Base-by-base conservation (phyloP, 495 filamentous ascomycete genomes). In the Neurospora sp. region DNA sequence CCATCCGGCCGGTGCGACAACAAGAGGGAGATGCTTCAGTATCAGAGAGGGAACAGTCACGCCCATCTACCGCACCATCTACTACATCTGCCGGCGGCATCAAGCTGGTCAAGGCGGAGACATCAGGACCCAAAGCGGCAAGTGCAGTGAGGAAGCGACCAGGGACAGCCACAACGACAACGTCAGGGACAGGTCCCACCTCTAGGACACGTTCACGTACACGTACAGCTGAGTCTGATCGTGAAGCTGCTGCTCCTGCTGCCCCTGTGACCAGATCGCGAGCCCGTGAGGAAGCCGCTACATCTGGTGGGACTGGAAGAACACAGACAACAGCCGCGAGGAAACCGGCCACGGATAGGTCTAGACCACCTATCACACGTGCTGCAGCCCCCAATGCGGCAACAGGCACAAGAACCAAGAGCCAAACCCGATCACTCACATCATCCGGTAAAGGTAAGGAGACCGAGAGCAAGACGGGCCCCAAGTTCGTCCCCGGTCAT, bases 1-100 rank as follows among this genome's bases (percentile, higher is more conserved):
- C 76, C 14, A 27, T 74, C 4, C 74, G 71, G 1, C 71, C 74
- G 6, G 75, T 77, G 0, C 80, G 76, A 44, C 74, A 74, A 41
- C 71, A 78, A 40, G 77, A 73, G 4, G 59, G 74, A 3, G 65
- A 72, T 3, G 35, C 74, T 1, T n/a, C 69, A 22, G 20, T 42
- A 0, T 20, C 70, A 0, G 44, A 68, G 4, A 59, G 31, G 70
- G 39, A 70, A 47, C 27, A 65, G 42, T 31, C 39, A 44, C 16
- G 53, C 41, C 6, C 73, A 65, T 18, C 70, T 68, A 44, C 68
- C 53, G 14, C 71, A 38, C 70, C 31, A 39, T 53, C 74, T 53
- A 45, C 70, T 8, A 72, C 73, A n/a, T 65, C 53, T 16, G 20
- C 69, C 42, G 71, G 70, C 12, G 73, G 73, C 47, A 65, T 75